A percentile compares a stretch with the other conserved stretches of the same genome.
phyloP scores from a whole-genome alignment of 2,329 filamentous ascomycete genomes.

The Dryadomyces sulphureus region DNA sequence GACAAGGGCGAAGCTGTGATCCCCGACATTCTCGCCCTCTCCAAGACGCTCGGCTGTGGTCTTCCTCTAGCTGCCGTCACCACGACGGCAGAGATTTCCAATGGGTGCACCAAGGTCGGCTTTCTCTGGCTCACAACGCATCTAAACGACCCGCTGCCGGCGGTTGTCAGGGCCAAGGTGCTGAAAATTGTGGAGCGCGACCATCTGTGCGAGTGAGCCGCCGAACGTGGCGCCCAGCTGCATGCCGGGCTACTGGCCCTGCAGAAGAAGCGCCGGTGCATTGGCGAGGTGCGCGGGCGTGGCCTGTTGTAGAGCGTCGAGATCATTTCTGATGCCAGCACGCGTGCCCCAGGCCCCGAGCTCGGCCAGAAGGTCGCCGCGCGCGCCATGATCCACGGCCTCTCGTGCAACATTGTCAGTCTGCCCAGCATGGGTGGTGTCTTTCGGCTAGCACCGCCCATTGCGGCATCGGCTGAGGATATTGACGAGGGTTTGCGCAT shows the following conservation, averaged over 20 bases:
- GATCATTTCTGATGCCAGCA: slow-evolving; percentile 33
- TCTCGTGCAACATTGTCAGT: slow-evolving; percentile 42
- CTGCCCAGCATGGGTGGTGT: slow-evolving; percentile 39
- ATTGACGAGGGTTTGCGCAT: slow-evolving; percentile 35
- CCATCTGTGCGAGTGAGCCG: slow-evolving; percentile 30
- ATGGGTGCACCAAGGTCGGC: slow-evolving; percentile 28
- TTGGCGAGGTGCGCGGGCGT: slow-evolving; percentile 45
- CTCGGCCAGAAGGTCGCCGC: slow-evolving; percentile 27
- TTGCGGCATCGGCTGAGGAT: slow-evolving; percentile 37
- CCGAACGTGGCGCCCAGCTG: slow-evolving; percentile 27
- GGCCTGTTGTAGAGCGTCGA: slow-evolving; percentile 44
- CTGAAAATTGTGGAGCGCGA: slow-evolving; percentile 46
- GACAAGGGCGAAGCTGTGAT: neutral
- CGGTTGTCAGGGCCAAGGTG: slow-evolving; percentile 45
- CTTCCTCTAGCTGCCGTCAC: slow-evolving; percentile 42
- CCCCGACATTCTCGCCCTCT: slow-evolving; percentile 1
- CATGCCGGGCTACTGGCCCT: slow-evolving; percentile 30
- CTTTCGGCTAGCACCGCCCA: slow-evolving; percentile 45
- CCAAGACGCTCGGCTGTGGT: slow-evolving; percentile 1
- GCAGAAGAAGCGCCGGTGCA: slow-evolving; percentile 39
- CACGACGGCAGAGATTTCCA: slow-evolving; percentile 37
- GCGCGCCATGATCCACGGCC: slow-evolving; percentile 24
- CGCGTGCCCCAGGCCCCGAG: slow-evolving; percentile 30
- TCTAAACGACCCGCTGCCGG: slow-evolving; percentile 45
- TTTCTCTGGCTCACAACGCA: slow-evolving; percentile 48